Base-by-base conservation (phyloP, 2,329 filamentous ascomycete genomes). In the Talaromyces sp. region DNA sequence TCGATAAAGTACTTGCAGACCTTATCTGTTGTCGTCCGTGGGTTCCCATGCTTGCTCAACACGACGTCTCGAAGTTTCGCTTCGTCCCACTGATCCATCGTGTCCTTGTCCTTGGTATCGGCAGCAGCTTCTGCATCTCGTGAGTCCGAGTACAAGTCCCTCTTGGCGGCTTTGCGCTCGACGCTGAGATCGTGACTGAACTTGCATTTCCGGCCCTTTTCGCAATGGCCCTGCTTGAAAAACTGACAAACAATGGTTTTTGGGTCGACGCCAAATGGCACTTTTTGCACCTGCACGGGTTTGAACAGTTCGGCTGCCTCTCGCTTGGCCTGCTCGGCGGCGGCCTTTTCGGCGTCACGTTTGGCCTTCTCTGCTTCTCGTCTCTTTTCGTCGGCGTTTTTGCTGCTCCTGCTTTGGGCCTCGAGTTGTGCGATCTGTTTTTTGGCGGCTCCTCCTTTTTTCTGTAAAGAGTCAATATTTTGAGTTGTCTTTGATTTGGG, bases 1-100 rank as follows among this genome's bases (percentile, higher is more conserved):
- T 93, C 88, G 73, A 98, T 95, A 75, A 99, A 99, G 82, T 81
- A 96, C 78, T 98, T 99, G 90, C 95, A 99, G 67, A 99, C 95
- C 79, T 98, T 99, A 74, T 99, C 95, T 53, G 95, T 99, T 5
- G 90, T 90, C 24, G 93, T 96, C 74, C 89, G 87, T 63, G 96
- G 95, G 77, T 99, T 99, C 57, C 95, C 95, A 77, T 99, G 96
- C 81, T 99, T 99, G 70, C 90, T 96, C 73, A 96, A 69, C 26
- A 99, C 91, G 38, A 99, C 95, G 59, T 88, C 89, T 68, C 90
- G 86, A 69, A 99, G 79, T 78, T 98, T 96, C 75, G 96, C 93
- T 75, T 99, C 96, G 73, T 98, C 93, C 95, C 95, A 99, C 71
- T 96, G 89, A 35, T 91, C 92, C 76, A 96, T 97, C 2, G 90